Percentiles rank a stretch among this genome's conserved stretches.
These are phyloP conservation scores for Bruguiera gymnorhiza DNA, from an alignment of 345 rosid genomes.

Conservation along the genomic window DNA sequence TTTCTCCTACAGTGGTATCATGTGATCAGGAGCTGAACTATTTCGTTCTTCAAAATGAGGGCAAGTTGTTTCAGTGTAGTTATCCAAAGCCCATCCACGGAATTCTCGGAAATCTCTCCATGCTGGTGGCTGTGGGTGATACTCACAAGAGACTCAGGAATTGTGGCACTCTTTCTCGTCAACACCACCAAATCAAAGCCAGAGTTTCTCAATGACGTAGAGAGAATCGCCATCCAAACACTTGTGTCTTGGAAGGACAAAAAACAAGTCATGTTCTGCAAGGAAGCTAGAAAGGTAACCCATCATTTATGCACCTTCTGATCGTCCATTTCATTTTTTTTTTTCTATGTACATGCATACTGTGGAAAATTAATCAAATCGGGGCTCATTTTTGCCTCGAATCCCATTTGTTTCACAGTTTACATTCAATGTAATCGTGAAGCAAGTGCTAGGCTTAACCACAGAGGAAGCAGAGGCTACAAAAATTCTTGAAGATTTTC, in stretches of 20 bases:
- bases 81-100: constrained; percentile 45
- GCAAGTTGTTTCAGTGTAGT: constrained; percentile 24
- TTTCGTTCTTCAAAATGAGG: constrained; percentile 27
- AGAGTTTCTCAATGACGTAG: constrained; percentile 42
- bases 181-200: constrained; percentile 44
- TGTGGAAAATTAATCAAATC: neutral
- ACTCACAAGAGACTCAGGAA: constrained; percentile 51
- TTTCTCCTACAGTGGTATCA: constrained; percentile 26
- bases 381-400: too few species aligned
- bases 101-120: constrained; percentile 54
- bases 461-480: constrained; percentile 41
- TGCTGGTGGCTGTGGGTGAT: constrained; percentile 61
- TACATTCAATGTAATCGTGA: constrained; percentile 62
- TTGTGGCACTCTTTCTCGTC: constrained; percentile 39
- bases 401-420: constrained; percentile 30
- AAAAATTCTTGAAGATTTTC: constrained; percentile 47
- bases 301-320: neutral
- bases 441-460: constrained; percentile 52
- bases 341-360: neutral
- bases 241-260: constrained; percentile 44
- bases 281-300: constrained; percentile 47
- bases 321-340: neutral
- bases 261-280: constrained; percentile 36
- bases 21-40: constrained; percentile 23
- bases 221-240: constrained; percentile 29